Base-by-base conservation (phyloP, 2,329 filamentous ascomycete species). In the Colletotrichum filicis region DNA sequence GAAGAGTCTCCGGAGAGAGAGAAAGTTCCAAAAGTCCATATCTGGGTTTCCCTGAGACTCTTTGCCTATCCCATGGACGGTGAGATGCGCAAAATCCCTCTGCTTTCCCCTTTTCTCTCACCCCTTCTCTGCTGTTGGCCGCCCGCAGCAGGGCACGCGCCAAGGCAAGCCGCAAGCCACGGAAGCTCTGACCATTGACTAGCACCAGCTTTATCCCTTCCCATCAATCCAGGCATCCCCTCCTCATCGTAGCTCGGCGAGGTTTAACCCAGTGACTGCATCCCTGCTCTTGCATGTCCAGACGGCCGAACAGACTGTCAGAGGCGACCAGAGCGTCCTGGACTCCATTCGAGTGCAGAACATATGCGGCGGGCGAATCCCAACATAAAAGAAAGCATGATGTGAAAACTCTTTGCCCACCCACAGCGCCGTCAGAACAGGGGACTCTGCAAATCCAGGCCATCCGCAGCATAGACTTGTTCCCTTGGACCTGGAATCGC, bases 241-340 rank as follows among this genome's bases (percentile, higher is more conserved):
- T 53, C n/a, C 49, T 56, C 46, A 30, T 53, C 52, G 22, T 49
- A 53, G 58, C 66, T 61, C n/a, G 49, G 66, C 60, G 60, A 67
- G 49, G 57, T 67, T 46, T 42, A 71, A 26, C 35, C 68, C 52
- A 74, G 35, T 30, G 59, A 53, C 22, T 37, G 28, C 12, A 74
- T 59, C 71, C 71, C 68, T 74, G 71, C 63, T 58, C 62, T 19
- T 58, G 71, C 71, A 62, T 68, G 66, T 14, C 56, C 56, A 53
- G 53, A 53, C 30, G 24, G 67, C 24, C 46, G 65, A 63, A 55
- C 26, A 66, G 37, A 68, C 58, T 49, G 37, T 67, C 57, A 72
- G 63, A 74, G 67, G 72, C 52, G 30, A 72, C 28, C 37, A 16
- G 61, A 61, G 35, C 59, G 58, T 22, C 32, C 49, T 58, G 32